phyloP scores from a whole-genome alignment of 352 stramenopile genomes.

The Globisporangium camurandrum region DNA sequence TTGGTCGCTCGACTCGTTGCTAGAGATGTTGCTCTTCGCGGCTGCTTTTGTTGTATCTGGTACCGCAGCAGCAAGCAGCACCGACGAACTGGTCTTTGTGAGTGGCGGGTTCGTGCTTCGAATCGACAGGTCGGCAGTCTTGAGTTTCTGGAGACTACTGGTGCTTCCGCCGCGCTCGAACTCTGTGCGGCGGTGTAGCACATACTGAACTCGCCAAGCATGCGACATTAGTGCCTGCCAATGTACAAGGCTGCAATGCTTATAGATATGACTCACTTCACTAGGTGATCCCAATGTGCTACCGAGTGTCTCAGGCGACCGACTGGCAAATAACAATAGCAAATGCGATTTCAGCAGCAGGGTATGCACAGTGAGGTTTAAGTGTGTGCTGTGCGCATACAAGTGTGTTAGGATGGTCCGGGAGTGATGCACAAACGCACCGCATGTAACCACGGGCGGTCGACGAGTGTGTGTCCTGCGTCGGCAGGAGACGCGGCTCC shows the following conservation, averaged over 20 bases:
- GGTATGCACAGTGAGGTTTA: background rate
- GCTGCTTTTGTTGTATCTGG: background rate
- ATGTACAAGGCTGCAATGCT: background rate
- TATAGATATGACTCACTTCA: slow-evolving; percentile 1
- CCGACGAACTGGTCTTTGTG: slow-evolving; percentile 1
- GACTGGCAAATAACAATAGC: background rate
- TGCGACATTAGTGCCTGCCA: background rate
- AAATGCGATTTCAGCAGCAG: background rate
- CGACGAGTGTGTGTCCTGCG: slow-evolving; percentile 19
- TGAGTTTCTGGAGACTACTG: slow-evolving; percentile 9
- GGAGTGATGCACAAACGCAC: slow-evolving; percentile 13
- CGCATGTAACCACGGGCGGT: slow-evolving; percentile 43
- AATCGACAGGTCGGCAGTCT: slow-evolving; percentile 3
- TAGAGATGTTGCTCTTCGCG: background rate
- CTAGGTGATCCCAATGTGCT: slow-evolving; percentile 8
- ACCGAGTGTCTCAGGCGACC: slow-evolving; percentile 5
- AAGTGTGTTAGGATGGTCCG: background rate
- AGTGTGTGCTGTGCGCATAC: background rate
- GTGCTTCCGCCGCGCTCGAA: slow-evolving; percentile 3
- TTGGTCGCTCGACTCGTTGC: background rate
- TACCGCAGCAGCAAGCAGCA: background rate
- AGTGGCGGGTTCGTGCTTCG: background rate
- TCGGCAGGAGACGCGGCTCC: slow-evolving; percentile 9
- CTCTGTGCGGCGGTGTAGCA: slow-evolving; percentile 2
- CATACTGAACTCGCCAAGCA: background rate